Evolutionary conservation across 106 monocot species (phyloP).

Genomic region (Dactylorhiza incarnata): DNA sequence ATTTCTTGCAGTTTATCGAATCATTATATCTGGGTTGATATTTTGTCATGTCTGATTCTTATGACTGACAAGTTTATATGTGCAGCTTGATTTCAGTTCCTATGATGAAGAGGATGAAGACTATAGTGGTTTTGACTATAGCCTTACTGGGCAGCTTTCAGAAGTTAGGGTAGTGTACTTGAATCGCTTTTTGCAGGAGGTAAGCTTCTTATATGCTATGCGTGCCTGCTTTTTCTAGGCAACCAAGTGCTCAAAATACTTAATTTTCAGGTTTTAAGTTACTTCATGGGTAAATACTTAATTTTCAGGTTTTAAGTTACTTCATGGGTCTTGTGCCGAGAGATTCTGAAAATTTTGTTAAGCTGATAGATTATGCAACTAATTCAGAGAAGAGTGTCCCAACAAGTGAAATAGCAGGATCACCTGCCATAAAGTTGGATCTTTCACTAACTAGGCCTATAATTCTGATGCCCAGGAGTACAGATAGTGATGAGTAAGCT

Average conservation of each 20-base stretch:
- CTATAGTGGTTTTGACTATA: conserved; percentile 86
- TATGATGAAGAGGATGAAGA: conserved; percentile 72
- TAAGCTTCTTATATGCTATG: conserved; percentile 16
- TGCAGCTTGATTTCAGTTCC: conserved; percentile 96
- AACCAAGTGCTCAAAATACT: conserved; percentile 1
- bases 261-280: conserved; percentile 58
- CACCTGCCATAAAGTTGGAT: conserved; percentile 88
- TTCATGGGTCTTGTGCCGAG: conserved; percentile 85
- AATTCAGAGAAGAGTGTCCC: conserved; percentile 83
- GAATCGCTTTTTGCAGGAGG: conserved; percentile 96
- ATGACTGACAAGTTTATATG: neutral
- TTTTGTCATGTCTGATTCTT: neutral
- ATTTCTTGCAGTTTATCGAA: neutral
- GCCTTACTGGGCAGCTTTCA: conserved; percentile 83
- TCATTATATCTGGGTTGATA: neutral
- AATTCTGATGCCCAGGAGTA: conserved; percentile 80
- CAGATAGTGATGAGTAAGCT: conserved; percentile 78
- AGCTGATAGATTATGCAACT: conserved; percentile 74
- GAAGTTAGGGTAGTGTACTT: conserved; percentile 91
- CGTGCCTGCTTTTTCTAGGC: neutral
- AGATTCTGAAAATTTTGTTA: conserved; percentile 54
- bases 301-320: conserved; percentile 65
- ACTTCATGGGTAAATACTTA: conserved; percentile 57
- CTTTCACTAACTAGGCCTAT: conserved; percentile 77
- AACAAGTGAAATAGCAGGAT: conserved; percentile 83